Conservation (phyloP, 2,329 filamentous ascomycete species). For the Fusarium longipes region DNA sequence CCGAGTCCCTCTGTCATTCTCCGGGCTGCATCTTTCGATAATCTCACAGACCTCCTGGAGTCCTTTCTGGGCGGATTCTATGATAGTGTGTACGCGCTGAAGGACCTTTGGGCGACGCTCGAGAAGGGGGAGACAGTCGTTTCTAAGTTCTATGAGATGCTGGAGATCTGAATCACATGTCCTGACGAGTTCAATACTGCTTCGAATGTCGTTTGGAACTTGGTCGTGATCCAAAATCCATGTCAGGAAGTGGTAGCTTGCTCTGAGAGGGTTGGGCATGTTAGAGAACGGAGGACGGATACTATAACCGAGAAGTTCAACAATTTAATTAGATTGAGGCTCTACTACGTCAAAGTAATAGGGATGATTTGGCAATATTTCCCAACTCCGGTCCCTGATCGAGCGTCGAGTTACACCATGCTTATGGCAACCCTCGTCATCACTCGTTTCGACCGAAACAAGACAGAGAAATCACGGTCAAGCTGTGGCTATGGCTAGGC, state of each 20-base stretch:
- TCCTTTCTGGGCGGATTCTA: constrained; percentile 44
- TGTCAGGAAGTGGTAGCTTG: constrained; percentile 30
- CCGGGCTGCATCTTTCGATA: constrained; percentile 47
- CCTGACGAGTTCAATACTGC: constrained; percentile 48
- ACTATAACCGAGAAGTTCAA: too few relatives aligned
- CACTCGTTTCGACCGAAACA: neutral
- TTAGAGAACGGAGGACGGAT: neutral
- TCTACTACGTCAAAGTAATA: neutral
- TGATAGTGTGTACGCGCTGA: constrained; percentile 46
- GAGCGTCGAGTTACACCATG: neutral
- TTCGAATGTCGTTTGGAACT: constrained; percentile 45
- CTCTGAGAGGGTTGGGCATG: constrained; percentile 28
- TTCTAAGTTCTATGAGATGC: constrained; percentile 49
- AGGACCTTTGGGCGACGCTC: constrained; percentile 42
- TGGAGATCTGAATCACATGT: constrained; percentile 50
- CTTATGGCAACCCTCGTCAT: neutral
- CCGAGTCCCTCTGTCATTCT: constrained; percentile 30
- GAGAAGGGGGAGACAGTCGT: constrained; percentile 44
- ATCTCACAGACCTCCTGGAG: constrained; percentile 46
- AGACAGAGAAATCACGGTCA: neutral
- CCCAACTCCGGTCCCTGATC: neutral
- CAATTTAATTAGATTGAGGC: neutral
- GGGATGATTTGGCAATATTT: neutral
- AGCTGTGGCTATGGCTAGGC: neutral
- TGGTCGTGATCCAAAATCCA: constrained; percentile 41